phyloP scores from a whole-genome alignment of 1,284 basidiomycete genomes.

The Malassezia equina region DNA sequence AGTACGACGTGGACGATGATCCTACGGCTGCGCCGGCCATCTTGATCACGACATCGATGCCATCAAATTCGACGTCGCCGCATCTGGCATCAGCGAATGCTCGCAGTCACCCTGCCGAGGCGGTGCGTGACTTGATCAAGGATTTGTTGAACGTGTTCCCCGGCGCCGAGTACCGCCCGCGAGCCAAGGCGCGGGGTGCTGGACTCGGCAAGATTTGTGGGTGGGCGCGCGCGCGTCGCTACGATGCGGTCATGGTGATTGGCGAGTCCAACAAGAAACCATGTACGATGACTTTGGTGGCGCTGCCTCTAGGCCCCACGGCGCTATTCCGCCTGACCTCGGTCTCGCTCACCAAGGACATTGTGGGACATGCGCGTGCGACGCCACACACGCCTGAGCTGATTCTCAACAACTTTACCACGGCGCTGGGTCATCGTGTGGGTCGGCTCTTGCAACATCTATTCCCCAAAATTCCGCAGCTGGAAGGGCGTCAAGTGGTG shows the following conservation, averaged over 20 bases:
- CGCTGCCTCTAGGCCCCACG: slow-evolving; percentile 83
- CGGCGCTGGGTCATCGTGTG: slow-evolving; percentile 80
- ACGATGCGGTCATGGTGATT: slow-evolving; percentile 77
- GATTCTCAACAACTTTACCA: slow-evolving; percentile 89
- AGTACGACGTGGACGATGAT: slow-evolving; percentile 31
- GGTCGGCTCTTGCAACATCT: slow-evolving; percentile 89
- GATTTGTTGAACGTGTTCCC: slow-evolving; percentile 86
- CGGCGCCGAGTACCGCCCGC: slow-evolving; percentile 80
- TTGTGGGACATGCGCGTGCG: slow-evolving; percentile 74
- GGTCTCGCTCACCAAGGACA: slow-evolving; percentile 71
- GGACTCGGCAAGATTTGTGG: slow-evolving; percentile 84
- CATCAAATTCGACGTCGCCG: slow-evolving; percentile 37
- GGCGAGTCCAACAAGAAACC: slow-evolving; percentile 67
- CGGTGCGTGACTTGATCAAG: slow-evolving; percentile 56
- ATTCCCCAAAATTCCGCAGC: slow-evolving; percentile 88
- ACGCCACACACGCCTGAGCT: slow-evolving; percentile 91
- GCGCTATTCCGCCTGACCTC: slow-evolving; percentile 93
- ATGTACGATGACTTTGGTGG: slow-evolving; percentile 85
- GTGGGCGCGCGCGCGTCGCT: slow-evolving; percentile 82
- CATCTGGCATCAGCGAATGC: slow-evolving; percentile 51
- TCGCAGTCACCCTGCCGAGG: slow-evolving; percentile 53
- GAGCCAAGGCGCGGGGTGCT: slow-evolving; percentile 84
- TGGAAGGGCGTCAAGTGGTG: slow-evolving; percentile 92
- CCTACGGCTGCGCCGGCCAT: slow-evolving; percentile 35
- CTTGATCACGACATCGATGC: slow-evolving; percentile 42